phyloP scores from a whole-genome alignment of 805 yeast species.

The Saccharomycopsis vini region DNA sequence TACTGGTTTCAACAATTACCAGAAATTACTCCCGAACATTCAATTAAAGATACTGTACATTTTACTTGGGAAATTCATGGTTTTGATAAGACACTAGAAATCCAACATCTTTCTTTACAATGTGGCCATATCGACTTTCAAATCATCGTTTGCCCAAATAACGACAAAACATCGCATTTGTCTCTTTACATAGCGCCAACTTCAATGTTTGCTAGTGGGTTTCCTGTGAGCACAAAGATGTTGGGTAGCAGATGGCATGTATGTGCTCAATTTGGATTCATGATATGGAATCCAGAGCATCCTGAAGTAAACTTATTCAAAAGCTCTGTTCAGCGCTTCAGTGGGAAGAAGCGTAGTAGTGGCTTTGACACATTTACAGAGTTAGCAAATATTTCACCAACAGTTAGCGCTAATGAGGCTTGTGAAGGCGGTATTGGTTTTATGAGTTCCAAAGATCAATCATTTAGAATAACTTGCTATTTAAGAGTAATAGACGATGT shows the following conservation, averaged over 20 bases:
- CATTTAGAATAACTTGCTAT: constrained; percentile 64
- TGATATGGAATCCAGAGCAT: constrained; percentile 72
- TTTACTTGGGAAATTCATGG: constrained; percentile 34
- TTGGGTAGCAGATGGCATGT: constrained; percentile 58
- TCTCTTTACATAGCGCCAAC: constrained; percentile 79
- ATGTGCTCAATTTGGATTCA: constrained; percentile 87
- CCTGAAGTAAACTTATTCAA: constrained; percentile 37
- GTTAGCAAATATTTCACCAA: constrained; percentile 32
- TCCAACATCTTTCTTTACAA: constrained; percentile 35
- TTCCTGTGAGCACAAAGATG: constrained; percentile 23
- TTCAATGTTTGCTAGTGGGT: constrained; percentile 25
- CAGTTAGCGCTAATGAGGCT: constrained; percentile 17
- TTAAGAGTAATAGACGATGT: constrained; percentile 75
- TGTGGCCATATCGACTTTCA: constrained; percentile 63
- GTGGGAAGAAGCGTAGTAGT: constrained; percentile 79
- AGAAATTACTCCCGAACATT: constrained; percentile 8
- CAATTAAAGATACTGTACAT: constrained; percentile 23
- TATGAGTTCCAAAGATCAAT: constrained; percentile 40
- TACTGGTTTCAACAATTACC: constrained; percentile 6
- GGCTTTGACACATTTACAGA: constrained; percentile 80
- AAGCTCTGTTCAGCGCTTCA: constrained; percentile 72
- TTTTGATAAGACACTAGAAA: constrained; percentile 24
- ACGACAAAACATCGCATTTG: constrained; percentile 49
- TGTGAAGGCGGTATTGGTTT: constrained; percentile 29
- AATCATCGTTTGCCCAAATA: constrained; percentile 67